These are phyloP conservation scores for Phanerodontia chrysosporium DNA, from an alignment of 768 basidiomycete species.

Conservation along the genomic window DNA sequence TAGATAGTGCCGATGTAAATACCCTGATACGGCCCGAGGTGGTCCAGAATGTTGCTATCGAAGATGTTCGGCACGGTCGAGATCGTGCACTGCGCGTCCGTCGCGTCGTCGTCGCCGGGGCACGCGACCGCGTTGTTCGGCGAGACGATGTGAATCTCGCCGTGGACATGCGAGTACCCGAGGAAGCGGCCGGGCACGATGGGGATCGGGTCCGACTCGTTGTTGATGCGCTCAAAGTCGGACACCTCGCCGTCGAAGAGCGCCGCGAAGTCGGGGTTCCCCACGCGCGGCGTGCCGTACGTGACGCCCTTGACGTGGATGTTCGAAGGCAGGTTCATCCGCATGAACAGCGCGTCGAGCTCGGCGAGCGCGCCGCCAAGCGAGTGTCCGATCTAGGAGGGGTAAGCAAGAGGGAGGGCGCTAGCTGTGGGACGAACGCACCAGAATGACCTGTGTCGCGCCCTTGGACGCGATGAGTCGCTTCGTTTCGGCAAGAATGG, in stretches of 20 bases:
- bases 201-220: slow-evolving; percentile 44
- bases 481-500: slow-evolving; percentile 42
- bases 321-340: slow-evolving; percentile 23
- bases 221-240: slow-evolving; percentile 27
- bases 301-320: slow-evolving; percentile 39
- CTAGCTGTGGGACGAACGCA: slow-evolving; percentile 14
- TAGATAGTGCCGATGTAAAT: slow-evolving; percentile 46
- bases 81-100: slow-evolving; percentile 50
- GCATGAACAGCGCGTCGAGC: slow-evolving; percentile 28
- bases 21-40: slow-evolving; percentile 55
- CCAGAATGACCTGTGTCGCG: slow-evolving; percentile 38
- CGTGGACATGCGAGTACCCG: slow-evolving; percentile 47
- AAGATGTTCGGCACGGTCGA: slow-evolving; percentile 50
- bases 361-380: slow-evolving; percentile 26
- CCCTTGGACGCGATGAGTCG: slow-evolving; percentile 33
- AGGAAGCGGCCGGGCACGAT: slow-evolving; percentile 50
- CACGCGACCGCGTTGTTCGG: slow-evolving; percentile 37
- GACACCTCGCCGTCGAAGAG: slow-evolving; percentile 38
- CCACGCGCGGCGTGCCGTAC: slow-evolving; percentile 49
- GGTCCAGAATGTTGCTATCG: slow-evolving; percentile 45
- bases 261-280: slow-evolving; percentile 44
- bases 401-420: not conserved
- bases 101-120: slow-evolving; percentile 51
- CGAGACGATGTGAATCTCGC: slow-evolving; percentile 49
- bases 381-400: slow-evolving; percentile 28